A percentile compares a stretch with the other conserved stretches of the same genome.
Evolutionary conservation across 2,329 filamentous ascomycete species (phyloP).

Genomic region (Raffaelea albimanens): DNA sequence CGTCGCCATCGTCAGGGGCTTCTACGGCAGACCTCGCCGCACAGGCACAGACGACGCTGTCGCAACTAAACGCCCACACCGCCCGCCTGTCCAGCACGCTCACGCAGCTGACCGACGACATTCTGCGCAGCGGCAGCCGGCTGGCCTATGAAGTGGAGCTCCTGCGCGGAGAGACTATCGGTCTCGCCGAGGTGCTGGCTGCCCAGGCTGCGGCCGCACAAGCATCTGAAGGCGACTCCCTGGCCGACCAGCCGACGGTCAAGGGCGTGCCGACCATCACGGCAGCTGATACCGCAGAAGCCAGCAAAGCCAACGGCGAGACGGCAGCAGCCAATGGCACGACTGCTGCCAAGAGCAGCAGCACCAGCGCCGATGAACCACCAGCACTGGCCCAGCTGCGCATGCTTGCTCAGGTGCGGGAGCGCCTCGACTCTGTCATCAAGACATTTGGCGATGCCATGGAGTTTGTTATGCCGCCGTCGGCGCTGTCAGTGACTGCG

Average conservation of each 20-base stretch:
- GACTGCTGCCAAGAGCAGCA: neutral
- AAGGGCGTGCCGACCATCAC: constrained; percentile 4
- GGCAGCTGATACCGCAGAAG: constrained; percentile 6
- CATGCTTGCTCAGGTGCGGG: constrained; percentile 71
- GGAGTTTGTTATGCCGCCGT: constrained; percentile 87
- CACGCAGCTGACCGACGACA: constrained; percentile 89
- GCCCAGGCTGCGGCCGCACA: constrained; percentile 35
- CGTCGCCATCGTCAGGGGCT: constrained; percentile 15
- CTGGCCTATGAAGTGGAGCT: constrained; percentile 93
- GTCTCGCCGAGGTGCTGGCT: constrained; percentile 68
- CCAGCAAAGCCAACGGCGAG: constrained; percentile 11
- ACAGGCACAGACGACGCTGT: constrained; percentile 75
- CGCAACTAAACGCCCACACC: constrained; percentile 81
- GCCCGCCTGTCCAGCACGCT: constrained; percentile 71
- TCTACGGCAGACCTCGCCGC: constrained; percentile 64
- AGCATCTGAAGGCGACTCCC: neutral
- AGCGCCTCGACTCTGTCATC: constrained; percentile 81
- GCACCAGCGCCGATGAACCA: constrained; percentile 35
- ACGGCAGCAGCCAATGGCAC: constrained; percentile 6
- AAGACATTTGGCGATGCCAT: constrained; percentile 90
- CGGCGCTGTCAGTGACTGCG: constrained; percentile 72
- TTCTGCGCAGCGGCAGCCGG: constrained; percentile 76
- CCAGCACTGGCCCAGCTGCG: constrained; percentile 69
- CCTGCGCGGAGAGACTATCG: constrained; percentile 74
- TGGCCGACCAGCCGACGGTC: neutral